Conservation (phyloP, 108 stramenopile species). For the Asterionellopsis glacialis region DNA sequence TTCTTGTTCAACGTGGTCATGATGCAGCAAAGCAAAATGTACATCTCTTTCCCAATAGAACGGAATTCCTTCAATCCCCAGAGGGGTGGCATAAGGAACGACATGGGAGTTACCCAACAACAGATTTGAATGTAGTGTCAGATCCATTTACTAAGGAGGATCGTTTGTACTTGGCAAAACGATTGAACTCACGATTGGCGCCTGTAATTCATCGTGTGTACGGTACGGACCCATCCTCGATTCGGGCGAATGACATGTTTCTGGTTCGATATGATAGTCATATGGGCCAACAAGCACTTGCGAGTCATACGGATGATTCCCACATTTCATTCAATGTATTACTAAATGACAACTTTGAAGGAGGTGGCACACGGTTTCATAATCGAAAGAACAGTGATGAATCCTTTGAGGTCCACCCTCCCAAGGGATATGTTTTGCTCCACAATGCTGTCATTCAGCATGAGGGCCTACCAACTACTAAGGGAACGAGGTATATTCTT, state of each 20-base stretch:
- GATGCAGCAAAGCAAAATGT: conserved; percentile 35
- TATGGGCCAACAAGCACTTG: conserved; percentile 27
- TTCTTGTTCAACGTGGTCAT: conserved; percentile 48
- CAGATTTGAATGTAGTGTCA: conserved; percentile 58
- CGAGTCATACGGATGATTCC: conserved; percentile 44
- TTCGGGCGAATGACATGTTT: conserved; percentile 72
- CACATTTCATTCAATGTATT: conserved; percentile 55
- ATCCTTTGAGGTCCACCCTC: conserved; percentile 41
- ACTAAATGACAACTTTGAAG: conserved; percentile 59
- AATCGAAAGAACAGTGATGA: conserved; percentile 16
- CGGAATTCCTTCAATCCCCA: conserved; percentile 15
- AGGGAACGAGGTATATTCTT: conserved; percentile 53
- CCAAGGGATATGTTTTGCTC: conserved; percentile 34
- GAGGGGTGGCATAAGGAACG: conserved; percentile 55
- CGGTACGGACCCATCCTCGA: conserved; percentile 28
- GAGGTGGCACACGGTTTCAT: conserved; percentile 60
- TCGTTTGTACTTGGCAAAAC: conserved; percentile 25
- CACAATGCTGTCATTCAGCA: conserved; percentile 40
- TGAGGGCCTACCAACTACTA: conserved; percentile 48
- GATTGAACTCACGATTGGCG: conserved; percentile 50
- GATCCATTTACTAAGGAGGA: conserved; percentile 50
- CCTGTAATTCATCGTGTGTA: conserved; percentile 46
- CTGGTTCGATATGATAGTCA: conserved; percentile 50
- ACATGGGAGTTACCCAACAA: conserved; percentile 54
- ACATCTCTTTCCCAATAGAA: conserved; percentile 11